Evolutionary conservation across 257 asterid species (phyloP).

Genomic region (Euphrasia confusa): DNA sequence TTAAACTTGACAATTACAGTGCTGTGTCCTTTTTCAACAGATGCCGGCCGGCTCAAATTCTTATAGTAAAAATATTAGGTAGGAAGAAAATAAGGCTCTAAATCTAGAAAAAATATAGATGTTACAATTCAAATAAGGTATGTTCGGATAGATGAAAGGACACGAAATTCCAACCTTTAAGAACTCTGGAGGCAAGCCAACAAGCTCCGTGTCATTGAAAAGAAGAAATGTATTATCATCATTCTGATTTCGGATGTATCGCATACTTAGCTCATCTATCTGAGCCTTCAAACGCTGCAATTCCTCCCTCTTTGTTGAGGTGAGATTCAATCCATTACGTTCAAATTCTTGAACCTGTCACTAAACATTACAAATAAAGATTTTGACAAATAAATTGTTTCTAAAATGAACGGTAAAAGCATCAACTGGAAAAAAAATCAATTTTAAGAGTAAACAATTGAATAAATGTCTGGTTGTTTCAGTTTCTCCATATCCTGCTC

Average conservation of each 20-base stretch:
- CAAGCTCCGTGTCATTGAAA: slow-evolving; percentile 62
- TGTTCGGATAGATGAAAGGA: slow-evolving; percentile 11
- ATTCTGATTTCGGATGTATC: slow-evolving; percentile 67
- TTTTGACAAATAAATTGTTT: slow-evolving; percentile 28
- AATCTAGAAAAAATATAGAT: background rate
- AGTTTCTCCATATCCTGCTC: slow-evolving; percentile 14
- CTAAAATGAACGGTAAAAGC: slow-evolving; percentile 8
- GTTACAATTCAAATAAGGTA: slow-evolving; percentile 3
- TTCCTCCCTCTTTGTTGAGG: slow-evolving; percentile 81
- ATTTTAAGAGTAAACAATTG: slow-evolving; percentile 1
- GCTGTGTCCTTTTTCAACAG: slow-evolving; percentile 3
- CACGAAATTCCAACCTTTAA: slow-evolving; percentile 47
- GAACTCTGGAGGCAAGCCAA: slow-evolving; percentile 78
- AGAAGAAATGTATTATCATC: slow-evolving; percentile 61
- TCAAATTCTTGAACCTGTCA: slow-evolving; percentile 98
- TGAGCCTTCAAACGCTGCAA: slow-evolving; percentile 68
- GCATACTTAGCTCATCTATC: slow-evolving; percentile 79
- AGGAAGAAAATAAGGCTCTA: slow-evolving; percentile 21
- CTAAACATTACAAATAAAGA: slow-evolving; percentile 51
- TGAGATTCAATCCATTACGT: slow-evolving; percentile 79
- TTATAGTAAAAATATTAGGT: slow-evolving; percentile 6
- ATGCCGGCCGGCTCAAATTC: slow-evolving; percentile 2
- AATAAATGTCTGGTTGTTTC: slow-evolving; percentile 16
- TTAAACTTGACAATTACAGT: background rate
- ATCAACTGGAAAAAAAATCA: slow-evolving; percentile 1